Base-by-base conservation (phyloP, 164 flowering plant genomes). In the Malania oleifera region DNA sequence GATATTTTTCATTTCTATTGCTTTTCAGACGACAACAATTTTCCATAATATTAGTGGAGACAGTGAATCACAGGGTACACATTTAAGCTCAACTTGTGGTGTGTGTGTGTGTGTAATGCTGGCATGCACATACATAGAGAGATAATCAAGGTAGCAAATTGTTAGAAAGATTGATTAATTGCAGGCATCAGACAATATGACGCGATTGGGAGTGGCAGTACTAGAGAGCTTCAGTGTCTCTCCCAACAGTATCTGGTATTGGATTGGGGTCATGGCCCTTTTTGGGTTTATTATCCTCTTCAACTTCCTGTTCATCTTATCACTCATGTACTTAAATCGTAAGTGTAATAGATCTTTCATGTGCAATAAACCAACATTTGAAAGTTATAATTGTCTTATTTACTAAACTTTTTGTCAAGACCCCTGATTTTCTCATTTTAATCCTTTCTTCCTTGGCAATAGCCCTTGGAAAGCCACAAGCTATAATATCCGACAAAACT, bases 401-500 rank as follows among this genome's bases (percentile, higher is more conserved):
- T 5, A 43, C 14, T 38, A 5, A 2, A 15, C 15, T 44, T 20
- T 31, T 31, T 9, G 5, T 31, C 9, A 4, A 4, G 37, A 9
- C 37, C 9, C 37, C 5, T 39, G 5, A 10, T 39, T 39, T 39
- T 39, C 13, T 39, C 43, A 10, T 39, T 39, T 39, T 11, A 4
- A 39, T 10, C 13, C 17, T 10, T 14, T 39, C 4, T 10, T 50
- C 11, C 13, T 50, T 50, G 23, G 34, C n/a, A 50, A 24, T 17
- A 50, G 53, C 53, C 11, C 13, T 50, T 11, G 53, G 53, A 17
- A 50, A 50, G 29, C 53, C 29, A 6, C 29, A 50, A 25, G 53
- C 29, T 13, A 24, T 27, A 25, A 13, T 50, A 50, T 47, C 51
- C 8, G 18, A 50, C 6, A 29, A 50, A 50, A 13, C 18, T 24